Evolutionary conservation across 768 basidiomycete species (phyloP).

Genomic region (Termitomyces sp.): DNA sequence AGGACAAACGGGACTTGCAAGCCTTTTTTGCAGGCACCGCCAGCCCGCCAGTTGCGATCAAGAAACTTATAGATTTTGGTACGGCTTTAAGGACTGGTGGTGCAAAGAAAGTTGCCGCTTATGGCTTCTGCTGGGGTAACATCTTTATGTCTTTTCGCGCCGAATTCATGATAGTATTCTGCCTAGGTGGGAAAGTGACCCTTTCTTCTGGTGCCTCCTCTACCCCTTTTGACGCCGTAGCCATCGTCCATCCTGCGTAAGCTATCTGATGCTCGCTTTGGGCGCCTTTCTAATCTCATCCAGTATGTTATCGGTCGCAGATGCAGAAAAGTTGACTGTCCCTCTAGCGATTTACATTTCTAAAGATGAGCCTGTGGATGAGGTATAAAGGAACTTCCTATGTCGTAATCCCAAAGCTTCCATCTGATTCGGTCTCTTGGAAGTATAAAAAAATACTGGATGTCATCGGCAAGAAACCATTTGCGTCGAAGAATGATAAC

Average conservation of each 20-base stretch:
- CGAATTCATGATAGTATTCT: neutral
- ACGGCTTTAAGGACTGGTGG: constrained; percentile 36
- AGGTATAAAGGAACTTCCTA: constrained; percentile 28
- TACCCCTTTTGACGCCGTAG: constrained; percentile 42
- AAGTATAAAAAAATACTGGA: constrained; percentile 48
- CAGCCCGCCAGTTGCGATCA: constrained; percentile 31
- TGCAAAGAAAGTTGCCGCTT: constrained; percentile 39
- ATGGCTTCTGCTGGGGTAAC: constrained; percentile 57
- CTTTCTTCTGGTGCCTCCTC: constrained; percentile 31
- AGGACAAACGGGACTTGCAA: constrained; percentile 46
- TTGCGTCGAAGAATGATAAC: constrained; percentile 41
- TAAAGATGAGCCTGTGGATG: constrained; percentile 49
- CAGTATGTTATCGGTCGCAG: constrained; percentile 47
- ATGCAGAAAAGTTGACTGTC: constrained; percentile 44
- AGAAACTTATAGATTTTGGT: constrained; percentile 37
- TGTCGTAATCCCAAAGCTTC: neutral
- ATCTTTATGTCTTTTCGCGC: neutral
- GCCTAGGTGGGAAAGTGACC: constrained; percentile 47
- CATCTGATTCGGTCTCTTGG: neutral
- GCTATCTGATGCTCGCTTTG: constrained; percentile 12
- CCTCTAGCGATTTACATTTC: constrained; percentile 55
- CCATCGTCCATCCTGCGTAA: constrained; percentile 56
- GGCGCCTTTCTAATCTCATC: neutral
- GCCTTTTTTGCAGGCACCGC: constrained; percentile 54
- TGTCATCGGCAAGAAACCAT: constrained; percentile 43